These are phyloP conservation scores for Psilocybe mexicana DNA, from an alignment of 1,284 basidiomycete species.

Conservation along the genomic window DNA sequence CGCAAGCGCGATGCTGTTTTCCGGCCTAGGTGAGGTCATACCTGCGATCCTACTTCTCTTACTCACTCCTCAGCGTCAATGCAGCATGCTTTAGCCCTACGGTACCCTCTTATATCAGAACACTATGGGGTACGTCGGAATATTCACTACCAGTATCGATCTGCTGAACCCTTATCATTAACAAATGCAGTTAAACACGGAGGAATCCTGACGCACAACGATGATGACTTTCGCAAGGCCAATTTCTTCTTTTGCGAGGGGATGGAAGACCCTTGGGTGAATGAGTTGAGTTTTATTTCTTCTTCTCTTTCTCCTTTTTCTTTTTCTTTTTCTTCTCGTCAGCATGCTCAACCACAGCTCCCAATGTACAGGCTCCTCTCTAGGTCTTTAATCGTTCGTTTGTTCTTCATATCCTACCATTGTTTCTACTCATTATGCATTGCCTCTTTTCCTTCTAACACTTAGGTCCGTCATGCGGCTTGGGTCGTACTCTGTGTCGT, in stretches of 20 bases:
- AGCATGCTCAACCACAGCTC: not conserved
- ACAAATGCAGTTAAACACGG: conserved; percentile 34
- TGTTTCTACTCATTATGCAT: conserved; percentile 14
- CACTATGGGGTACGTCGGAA: conserved; percentile 33
- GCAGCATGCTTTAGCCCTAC: conserved; percentile 43
- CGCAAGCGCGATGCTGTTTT: not conserved
- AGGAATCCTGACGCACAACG: conserved; percentile 34
- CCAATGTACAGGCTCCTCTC: conserved; percentile 26
- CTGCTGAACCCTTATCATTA: not conserved
- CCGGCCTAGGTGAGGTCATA: conserved; percentile 6
- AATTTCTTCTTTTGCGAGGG: conserved; percentile 41
- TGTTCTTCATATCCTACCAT: not conserved
- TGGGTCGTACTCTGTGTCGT: conserved; percentile 47
- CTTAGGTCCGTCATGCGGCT: conserved; percentile 29
- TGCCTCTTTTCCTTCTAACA: not conserved
- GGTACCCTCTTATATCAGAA: conserved; percentile 29
- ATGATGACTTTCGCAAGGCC: conserved; percentile 34
- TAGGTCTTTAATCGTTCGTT: conserved; percentile 29
- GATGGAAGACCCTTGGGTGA: conserved; percentile 37
- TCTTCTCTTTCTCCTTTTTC: not conserved
- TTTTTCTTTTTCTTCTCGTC: not conserved
- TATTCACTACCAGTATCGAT: not conserved
- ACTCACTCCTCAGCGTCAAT: not conserved
- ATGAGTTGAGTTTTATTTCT: conserved; percentile 29
- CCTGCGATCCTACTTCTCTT: not conserved